phyloP scores from a whole-genome alignment of 495 filamentous ascomycete species.

The Cercophora scortea region DNA sequence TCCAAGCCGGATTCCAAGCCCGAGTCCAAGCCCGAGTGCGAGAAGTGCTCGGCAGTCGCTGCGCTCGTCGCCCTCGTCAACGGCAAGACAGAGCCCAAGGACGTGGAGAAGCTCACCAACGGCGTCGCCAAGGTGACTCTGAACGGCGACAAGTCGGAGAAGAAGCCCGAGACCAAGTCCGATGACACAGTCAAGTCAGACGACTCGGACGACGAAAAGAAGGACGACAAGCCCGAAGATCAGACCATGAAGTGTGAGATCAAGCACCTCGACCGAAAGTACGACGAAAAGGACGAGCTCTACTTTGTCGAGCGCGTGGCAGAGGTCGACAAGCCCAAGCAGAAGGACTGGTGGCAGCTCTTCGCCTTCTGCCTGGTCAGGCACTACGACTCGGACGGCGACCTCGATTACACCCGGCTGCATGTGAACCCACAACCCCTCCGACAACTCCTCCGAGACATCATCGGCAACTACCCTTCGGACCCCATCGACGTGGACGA shows the following conservation, averaged over 20 bases:
- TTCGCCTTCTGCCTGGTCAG: conserved; percentile 28
- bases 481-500: conserved; percentile 23
- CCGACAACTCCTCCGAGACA: conserved; percentile 21
- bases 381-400: conserved; percentile 13
- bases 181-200: neutral
- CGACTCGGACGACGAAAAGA: neutral
- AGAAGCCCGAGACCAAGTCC: neutral
- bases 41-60: neutral
- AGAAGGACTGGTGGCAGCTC: conserved; percentile 29
- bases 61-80: neutral
- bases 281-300: conserved; percentile 19
- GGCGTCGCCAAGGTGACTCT: neutral
- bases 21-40: neutral
- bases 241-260: conserved; percentile 30
- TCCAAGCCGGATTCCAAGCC: neutral
- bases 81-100: neutral
- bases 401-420: conserved; percentile 15
- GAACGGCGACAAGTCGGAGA: neutral
- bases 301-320: conserved; percentile 22
- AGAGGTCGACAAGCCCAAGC: conserved; percentile 18
- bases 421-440: conserved; percentile 27
- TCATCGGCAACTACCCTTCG: conserved; percentile 22
- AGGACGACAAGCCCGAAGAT: conserved; percentile 7
- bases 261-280: conserved; percentile 27
- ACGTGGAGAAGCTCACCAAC: neutral